A percentile compares a stretch with the other conserved stretches of the same genome.
These are phyloP conservation scores for Kazachstania taianensis DNA, from an alignment of 805 yeast genomes.

Conservation along the genomic window DNA sequence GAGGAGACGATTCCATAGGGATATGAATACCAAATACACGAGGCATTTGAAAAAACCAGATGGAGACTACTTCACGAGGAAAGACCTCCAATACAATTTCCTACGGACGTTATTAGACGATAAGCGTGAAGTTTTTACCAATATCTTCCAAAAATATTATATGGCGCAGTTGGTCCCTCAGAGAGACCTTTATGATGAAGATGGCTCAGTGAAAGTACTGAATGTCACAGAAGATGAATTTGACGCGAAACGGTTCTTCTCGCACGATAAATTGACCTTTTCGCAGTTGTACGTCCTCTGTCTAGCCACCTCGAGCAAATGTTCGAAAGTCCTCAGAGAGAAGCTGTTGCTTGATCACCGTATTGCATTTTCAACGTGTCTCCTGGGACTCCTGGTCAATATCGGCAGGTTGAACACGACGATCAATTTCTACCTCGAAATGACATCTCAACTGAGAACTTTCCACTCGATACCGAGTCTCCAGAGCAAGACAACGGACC, in stretches of 20 bases:
- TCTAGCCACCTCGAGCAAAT: conserved; percentile 70
- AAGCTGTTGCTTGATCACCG: conserved; percentile 54
- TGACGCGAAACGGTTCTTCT: conserved; percentile 30
- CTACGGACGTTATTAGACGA: conserved; percentile 55
- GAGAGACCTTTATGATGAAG: conserved; percentile 29
- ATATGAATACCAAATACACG: conserved; percentile 8
- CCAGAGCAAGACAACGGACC: conserved; percentile 40
- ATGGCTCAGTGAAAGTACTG: conserved; percentile 15
- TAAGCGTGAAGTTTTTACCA: conserved; percentile 54
- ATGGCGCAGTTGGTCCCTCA: conserved; percentile 25
- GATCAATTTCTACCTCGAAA: conserved; percentile 85
- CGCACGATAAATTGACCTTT: conserved; percentile 52
- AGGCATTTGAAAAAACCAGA: conserved; percentile 76
- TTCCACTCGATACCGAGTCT: conserved; percentile 88
- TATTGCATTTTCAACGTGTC: conserved; percentile 60
- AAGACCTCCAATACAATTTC: conserved; percentile 79
- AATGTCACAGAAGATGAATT: conserved; percentile 27
- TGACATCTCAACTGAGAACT: conserved; percentile 87
- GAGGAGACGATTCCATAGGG: no score
- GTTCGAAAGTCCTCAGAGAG: conserved; percentile 75
- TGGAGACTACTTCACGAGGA: conserved; percentile 86
- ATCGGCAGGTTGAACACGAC: conserved; percentile 93
- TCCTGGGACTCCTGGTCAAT: conserved; percentile 79
- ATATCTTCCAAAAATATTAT: conserved; percentile 40
- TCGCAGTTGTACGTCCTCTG: conserved; percentile 76